These are phyloP conservation scores for Xylariaceae sp. DNA, from an alignment of 2,329 filamentous ascomycete genomes.

Conservation along the genomic window DNA sequence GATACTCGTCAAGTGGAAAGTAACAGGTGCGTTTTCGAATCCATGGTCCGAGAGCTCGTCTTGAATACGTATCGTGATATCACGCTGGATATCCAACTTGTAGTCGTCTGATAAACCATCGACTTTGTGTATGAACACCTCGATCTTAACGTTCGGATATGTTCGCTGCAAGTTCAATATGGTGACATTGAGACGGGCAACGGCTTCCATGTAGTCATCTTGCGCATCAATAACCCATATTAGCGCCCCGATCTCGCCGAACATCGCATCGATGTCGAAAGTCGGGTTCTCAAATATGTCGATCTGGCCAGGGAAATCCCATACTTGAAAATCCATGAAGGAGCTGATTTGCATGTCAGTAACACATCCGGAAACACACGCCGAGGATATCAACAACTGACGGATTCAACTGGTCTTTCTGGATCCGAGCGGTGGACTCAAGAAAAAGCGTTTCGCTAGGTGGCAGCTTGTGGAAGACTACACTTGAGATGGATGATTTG, in stretches of 20 bases:
- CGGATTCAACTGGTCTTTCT: conserved; percentile 87
- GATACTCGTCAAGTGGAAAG: conserved; percentile 94
- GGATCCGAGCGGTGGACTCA: conserved; percentile 89
- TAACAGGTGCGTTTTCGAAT: conserved; percentile 89
- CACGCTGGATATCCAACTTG: conserved; percentile 91
- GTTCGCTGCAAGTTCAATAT: conserved; percentile 84
- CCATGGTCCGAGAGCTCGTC: conserved; percentile 93
- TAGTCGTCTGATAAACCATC: conserved; percentile 97
- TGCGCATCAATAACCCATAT: conserved; percentile 99
- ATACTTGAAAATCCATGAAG: conserved; percentile 99
- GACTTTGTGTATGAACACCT: conserved; percentile 98
- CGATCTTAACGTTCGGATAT: conserved; percentile 92
- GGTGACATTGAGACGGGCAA: conserved; percentile 80
- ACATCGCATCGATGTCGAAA: conserved; percentile 90
- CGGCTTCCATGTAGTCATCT: conserved; percentile 93
- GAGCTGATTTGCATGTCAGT: conserved; percentile 57
- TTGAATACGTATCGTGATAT: conserved; percentile 94
- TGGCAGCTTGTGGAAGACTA: conserved; percentile 98
- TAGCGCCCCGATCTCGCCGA: conserved; percentile 87
- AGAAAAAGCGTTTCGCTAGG: conserved; percentile 94
- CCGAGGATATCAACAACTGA: conserved; percentile 46
- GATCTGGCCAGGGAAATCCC: conserved; percentile 94
- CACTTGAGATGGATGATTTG: conserved; percentile 96
- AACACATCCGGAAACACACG: background rate
- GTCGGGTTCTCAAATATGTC: conserved; percentile 83